phyloP scores from a whole-genome alignment of 139 green algal species.

The Asterochloris erici region DNA sequence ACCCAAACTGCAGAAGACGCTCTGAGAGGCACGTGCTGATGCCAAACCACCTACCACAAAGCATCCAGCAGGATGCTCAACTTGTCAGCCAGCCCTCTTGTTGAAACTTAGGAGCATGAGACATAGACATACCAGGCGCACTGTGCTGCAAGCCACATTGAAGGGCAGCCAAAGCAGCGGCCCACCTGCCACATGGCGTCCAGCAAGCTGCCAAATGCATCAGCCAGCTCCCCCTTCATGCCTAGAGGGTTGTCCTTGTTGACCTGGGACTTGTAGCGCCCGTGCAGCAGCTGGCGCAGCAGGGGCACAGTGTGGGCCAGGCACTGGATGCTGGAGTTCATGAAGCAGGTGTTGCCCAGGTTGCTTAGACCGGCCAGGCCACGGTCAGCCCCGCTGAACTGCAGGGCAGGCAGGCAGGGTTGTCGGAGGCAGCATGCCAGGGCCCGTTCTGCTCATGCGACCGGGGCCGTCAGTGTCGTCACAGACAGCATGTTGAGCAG shows the following conservation, averaged over 20 bases:
- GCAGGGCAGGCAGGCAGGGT: too few relatives aligned
- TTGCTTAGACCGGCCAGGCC: constrained; percentile 76
- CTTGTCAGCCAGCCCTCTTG: too few relatives aligned
- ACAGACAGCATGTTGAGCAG: not conserved
- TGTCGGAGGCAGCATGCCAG: too few relatives aligned
- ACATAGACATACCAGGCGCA: too few relatives aligned
- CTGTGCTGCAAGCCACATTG: too few relatives aligned
- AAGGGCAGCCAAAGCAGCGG: not conserved
- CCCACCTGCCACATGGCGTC: constrained; percentile 77
- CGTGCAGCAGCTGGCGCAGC: constrained; percentile 73
- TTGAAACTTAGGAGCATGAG: too few relatives aligned
- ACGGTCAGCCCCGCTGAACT: not conserved
- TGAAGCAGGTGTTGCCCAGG: constrained; percentile 95
- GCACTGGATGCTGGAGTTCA: constrained; percentile 95
- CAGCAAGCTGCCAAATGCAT: constrained; percentile 82
- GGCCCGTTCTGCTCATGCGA: not conserved
- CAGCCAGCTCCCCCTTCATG: constrained; percentile 87
- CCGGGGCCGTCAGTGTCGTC: not conserved
- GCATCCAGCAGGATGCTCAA: too few relatives aligned
- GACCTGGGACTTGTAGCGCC: constrained; percentile 67
- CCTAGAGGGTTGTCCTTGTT: constrained; percentile 86
- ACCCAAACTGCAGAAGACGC: too few relatives aligned
- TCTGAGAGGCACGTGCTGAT: too few relatives aligned
- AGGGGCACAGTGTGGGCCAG: constrained; percentile 80
- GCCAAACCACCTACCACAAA: too few relatives aligned